Percentiles rank a stretch among this genome's conserved stretches.
These are phyloP conservation scores for Blumeria graminis DNA, from an alignment of 2,329 filamentous ascomycete genomes.

Conservation along the genomic window DNA sequence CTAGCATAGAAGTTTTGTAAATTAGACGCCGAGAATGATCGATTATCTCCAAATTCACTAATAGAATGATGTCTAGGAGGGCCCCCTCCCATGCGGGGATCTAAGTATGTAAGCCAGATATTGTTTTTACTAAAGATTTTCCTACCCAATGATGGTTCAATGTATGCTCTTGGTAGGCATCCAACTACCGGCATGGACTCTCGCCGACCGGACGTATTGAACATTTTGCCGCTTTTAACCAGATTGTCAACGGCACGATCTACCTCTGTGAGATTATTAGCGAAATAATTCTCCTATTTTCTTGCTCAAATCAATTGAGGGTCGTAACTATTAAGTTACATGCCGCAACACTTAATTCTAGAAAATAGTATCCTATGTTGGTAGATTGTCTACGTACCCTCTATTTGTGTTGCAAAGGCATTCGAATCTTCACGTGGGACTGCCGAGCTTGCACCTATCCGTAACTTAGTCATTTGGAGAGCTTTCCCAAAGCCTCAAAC, in stretches of 20 bases:
- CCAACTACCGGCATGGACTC: constrained; percentile 49
- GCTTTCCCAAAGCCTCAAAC: constrained; percentile 8
- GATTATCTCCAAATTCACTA: constrained; percentile 52
- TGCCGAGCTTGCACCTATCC: constrained; percentile 48
- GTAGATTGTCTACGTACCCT: constrained; percentile 37
- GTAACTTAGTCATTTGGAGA: constrained; percentile 9
- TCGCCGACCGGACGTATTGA: constrained; percentile 46
- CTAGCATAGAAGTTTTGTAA: constrained; percentile 84
- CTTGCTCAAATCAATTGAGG: neutral
- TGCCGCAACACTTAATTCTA: too few species aligned
- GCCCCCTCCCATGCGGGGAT: constrained; percentile 40
- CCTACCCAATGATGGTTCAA: constrained; percentile 31
- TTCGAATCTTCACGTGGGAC: constrained; percentile 48
- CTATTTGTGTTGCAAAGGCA: constrained; percentile 71
- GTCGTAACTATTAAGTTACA: too few species aligned
- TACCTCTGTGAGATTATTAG: constrained; percentile 40
- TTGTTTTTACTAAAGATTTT: constrained; percentile 7
- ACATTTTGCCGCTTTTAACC: constrained; percentile 88
- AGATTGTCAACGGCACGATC: constrained; percentile 90
- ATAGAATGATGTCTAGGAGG: constrained; percentile 60
- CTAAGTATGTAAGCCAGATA: constrained; percentile 20
- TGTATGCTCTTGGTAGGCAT: constrained; percentile 27
- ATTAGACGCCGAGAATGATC: constrained; percentile 50
- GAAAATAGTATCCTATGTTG: too few species aligned
- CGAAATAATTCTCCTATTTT: constrained; percentile 1